Conservation (phyloP, 441 rosid species). For the Erodium texanum region DNA sequence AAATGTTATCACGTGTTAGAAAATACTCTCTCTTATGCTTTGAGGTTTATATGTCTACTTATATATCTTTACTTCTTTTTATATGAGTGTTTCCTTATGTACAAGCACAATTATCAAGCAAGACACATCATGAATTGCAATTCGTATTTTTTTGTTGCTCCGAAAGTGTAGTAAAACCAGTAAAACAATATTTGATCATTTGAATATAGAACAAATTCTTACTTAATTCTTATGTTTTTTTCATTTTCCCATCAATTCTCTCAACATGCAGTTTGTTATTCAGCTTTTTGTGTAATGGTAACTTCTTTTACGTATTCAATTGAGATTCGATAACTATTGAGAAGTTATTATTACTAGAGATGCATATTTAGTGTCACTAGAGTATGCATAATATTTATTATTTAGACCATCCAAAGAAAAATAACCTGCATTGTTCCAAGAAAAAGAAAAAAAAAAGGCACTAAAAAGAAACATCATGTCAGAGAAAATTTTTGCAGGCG, state of each 20-base stretch:
- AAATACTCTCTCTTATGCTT: not conserved
- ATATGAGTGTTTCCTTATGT: not conserved
- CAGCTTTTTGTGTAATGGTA: not conserved
- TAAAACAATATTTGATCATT: not conserved
- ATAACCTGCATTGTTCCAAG: too few species aligned
- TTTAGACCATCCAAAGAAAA: too few species aligned
- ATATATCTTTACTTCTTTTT: too few species aligned
- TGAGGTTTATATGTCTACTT: too few species aligned
- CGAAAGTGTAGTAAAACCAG: not conserved
- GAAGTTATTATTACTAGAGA: conserved; percentile 1
- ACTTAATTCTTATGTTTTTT: not conserved
- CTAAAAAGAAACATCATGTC: too few species aligned
- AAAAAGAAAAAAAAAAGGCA: too few species aligned
- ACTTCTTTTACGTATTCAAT: not conserved
- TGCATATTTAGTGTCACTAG: not conserved
- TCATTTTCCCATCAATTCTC: not conserved
- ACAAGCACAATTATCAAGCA: not conserved
- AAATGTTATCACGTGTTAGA: not conserved
- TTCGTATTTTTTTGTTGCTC: not conserved
- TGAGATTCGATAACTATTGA: not conserved
- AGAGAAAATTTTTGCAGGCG: too few species aligned
- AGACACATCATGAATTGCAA: conserved; percentile 4
- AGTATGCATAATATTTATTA: too few species aligned
- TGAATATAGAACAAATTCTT: not conserved
- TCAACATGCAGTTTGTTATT: not conserved